phyloP scores from a whole-genome alignment of 306 rosid species.

The Citrullus mucosospermus region DNA sequence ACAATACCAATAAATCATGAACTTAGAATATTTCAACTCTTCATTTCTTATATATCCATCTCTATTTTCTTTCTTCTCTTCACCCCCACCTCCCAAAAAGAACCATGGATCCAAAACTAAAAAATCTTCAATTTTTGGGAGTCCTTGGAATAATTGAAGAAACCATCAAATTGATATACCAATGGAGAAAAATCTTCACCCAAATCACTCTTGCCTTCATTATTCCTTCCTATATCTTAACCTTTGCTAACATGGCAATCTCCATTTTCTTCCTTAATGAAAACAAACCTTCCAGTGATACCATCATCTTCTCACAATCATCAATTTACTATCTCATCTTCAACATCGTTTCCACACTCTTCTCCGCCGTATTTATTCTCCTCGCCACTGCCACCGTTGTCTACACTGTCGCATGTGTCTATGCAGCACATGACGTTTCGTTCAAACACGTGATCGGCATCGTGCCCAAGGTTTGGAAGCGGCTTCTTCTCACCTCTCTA shows the following conservation, averaged over 20 bases:
- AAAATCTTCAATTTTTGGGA: background rate
- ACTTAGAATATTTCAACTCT: background rate
- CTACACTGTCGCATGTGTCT: slow-evolving; percentile 18
- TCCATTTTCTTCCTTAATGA: background rate
- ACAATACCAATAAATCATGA: background rate
- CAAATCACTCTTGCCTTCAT: slow-evolving; percentile 20
- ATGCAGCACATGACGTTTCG: slow-evolving; percentile 6
- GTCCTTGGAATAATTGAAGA: background rate
- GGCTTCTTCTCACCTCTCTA: slow-evolving; percentile 15
- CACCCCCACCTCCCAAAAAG: background rate
- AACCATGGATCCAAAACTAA: background rate
- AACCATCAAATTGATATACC: slow-evolving; percentile 9
- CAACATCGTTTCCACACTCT: slow-evolving; percentile 5
- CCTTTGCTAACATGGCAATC: slow-evolving; percentile 11
- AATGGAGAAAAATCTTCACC: background rate
- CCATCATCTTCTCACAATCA: background rate
- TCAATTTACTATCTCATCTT: background rate
- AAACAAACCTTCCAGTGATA: background rate
- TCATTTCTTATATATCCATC: background rate
- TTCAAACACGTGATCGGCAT: slow-evolving; percentile 6
- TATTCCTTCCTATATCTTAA: slow-evolving; percentile 16
- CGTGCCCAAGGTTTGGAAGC: slow-evolving; percentile 12
- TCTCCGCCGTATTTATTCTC: background rate
- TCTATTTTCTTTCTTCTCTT: background rate
- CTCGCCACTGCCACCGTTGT: slow-evolving; percentile 14